Conservation (phyloP, 2,329 filamentous ascomycete species). For the Trichophyton equinum region DNA sequence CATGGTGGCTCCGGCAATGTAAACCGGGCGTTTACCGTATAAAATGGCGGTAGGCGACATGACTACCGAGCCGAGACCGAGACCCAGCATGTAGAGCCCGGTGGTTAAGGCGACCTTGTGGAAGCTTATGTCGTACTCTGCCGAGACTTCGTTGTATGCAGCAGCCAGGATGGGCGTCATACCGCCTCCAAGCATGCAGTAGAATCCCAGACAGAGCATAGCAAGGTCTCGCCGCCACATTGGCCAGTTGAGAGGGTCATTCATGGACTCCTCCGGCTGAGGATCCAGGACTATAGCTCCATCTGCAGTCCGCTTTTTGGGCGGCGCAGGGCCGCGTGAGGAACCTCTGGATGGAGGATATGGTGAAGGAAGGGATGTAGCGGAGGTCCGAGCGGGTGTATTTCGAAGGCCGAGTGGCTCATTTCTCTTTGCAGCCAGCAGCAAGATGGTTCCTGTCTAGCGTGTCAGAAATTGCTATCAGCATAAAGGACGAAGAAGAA, state of each 20-base stretch:
- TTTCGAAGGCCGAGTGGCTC: slow-evolving; percentile 49
- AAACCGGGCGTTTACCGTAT: slow-evolving; percentile 82
- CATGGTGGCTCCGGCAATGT: slow-evolving; percentile 62
- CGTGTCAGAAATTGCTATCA: neutral
- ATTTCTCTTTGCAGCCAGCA: slow-evolving; percentile 49
- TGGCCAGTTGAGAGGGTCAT: slow-evolving; percentile 90
- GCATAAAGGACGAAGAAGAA: neutral
- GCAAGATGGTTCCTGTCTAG: slow-evolving; percentile 44
- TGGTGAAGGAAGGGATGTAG: slow-evolving; percentile 41
- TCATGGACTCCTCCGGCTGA: slow-evolving; percentile 78
- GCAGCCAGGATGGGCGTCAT: slow-evolving; percentile 85
- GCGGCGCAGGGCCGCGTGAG: slow-evolving; percentile 22
- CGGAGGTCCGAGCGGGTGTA: slow-evolving; percentile 49
- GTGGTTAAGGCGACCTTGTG: slow-evolving; percentile 74
- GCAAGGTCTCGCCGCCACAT: slow-evolving; percentile 67
- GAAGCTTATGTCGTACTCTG: slow-evolving; percentile 52
- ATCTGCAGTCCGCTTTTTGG: slow-evolving; percentile 64
- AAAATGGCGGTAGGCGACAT: slow-evolving; percentile 84
- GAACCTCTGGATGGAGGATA: slow-evolving; percentile 30
- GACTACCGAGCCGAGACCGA: slow-evolving; percentile 73
- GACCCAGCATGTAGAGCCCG: slow-evolving; percentile 84
- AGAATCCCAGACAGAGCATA: slow-evolving; percentile 71
- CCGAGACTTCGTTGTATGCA: slow-evolving; percentile 70
- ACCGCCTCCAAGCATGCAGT: slow-evolving; percentile 85
- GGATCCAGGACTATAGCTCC: slow-evolving; percentile 79